Evolutionary conservation across 805 yeast species (phyloP), one percentile per base, ranked within the genome.

Genomic region (Wickerhamiella dianesei): DNA sequence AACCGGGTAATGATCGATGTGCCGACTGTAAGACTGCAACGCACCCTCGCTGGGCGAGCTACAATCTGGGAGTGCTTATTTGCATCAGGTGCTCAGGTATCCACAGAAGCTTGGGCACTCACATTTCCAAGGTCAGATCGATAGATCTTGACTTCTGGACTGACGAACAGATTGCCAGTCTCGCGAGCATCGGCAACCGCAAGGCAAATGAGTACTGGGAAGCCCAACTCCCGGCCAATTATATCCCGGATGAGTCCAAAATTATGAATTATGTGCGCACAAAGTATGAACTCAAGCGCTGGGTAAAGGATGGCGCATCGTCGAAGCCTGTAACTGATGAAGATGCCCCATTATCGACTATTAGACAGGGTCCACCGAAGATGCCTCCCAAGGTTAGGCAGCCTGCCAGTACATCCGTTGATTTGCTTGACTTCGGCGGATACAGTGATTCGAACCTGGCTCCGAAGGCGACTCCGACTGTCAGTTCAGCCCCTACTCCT

Each of bases 21-120:
- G 95, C 88, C 1, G 98, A 89, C 64, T 89, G 98, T 66, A 89
- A 92, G 63, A 73, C 79, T 0, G 74, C 89, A 13, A 74, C 81
- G 35, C 94, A 89, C 64, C 98, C 98, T 19, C 74, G 97, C 46
- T 89, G 98, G 98, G 96, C 97, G 9, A 80, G 94, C 17, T 89
- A 96, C 96, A 87, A 82, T 56, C 64, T 89, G 46, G 98, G 98
- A 20, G 77, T 92, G 48, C 88, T 92, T 59, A 75, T 89, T 39
- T 89, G 98, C 64, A 89, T 89, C 53, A 51, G 70, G 54, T 89
- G 98, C 64, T 88, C 96, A 1, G 98, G 98, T 1, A 82, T 89
- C 52, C 98, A 89, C 62, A 73, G 97, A 60, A 77, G 89, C 44
- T 78, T 89, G 80, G 97, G 98, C 1, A 88, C 96, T 0, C 98